phyloP scores from a whole-genome alignment of 2,329 filamentous ascomycete genomes.

The Fusarium nanum region DNA sequence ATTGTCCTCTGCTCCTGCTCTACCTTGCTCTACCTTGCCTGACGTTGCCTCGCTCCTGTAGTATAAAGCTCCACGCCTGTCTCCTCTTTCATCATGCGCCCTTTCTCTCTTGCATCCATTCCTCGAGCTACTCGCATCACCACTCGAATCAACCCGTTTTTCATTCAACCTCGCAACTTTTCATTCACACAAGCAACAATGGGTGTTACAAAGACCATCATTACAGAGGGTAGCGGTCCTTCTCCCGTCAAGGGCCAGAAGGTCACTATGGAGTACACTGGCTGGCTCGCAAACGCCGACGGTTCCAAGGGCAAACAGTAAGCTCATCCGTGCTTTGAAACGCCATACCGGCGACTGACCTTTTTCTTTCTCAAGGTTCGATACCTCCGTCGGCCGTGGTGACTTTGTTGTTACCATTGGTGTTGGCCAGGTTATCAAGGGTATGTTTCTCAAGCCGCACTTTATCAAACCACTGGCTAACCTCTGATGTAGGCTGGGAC shows the following conservation, averaged over 20 bases:
- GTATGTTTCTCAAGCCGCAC: constrained; percentile 59
- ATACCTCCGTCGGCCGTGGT: constrained; percentile 82
- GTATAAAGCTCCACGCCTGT: constrained; percentile 38
- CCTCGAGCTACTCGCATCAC: constrained; percentile 31
- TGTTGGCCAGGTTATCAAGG: constrained; percentile 85
- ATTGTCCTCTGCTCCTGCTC: constrained; percentile 14
- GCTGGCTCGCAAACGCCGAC: constrained; percentile 80
- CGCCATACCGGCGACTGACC: constrained; percentile 14
- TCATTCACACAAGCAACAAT: constrained; percentile 59
- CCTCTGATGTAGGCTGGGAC: constrained; percentile 73
- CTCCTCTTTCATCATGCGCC: constrained; percentile 32
- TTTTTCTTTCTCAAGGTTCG: constrained; percentile 73
- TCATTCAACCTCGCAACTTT: constrained; percentile 34
- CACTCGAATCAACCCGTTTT: constrained; percentile 37
- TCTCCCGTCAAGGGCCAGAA: constrained; percentile 74
- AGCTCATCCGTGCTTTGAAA: constrained; percentile 48
- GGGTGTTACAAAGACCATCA: constrained; percentile 77
- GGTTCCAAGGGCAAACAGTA: constrained; percentile 79
- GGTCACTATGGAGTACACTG: constrained; percentile 91
- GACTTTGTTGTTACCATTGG: constrained; percentile 85
- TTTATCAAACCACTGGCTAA: background rate
- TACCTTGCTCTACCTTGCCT: background rate
- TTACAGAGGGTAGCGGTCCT: constrained; percentile 70
- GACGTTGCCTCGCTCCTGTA: constrained; percentile 12
- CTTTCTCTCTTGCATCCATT: constrained; percentile 39